Base-by-base conservation (phyloP, 768 basidiomycete species). In the Cystobasidium tubakii region DNA sequence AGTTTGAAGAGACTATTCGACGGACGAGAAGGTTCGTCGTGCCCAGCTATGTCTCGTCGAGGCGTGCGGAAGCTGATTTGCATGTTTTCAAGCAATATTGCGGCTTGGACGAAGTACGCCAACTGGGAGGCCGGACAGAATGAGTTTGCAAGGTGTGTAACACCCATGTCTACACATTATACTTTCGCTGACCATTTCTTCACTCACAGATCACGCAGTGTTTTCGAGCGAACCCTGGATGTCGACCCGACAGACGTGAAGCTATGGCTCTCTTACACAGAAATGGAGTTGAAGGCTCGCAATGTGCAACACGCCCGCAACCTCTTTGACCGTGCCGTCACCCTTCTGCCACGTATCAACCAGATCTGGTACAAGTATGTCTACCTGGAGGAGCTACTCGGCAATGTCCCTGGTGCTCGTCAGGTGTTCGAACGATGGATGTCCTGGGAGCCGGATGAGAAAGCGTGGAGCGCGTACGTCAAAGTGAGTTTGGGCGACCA, bases 301-400 rank as follows among this genome's bases (percentile, higher is more conserved):
- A 98, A 99, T 79, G 91, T 99, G 66, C 90, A 95, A 79, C 96
- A 98, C 77, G 89, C 96, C 0, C 89, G 96, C 64, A 99, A 99
- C 82, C 85, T 98, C 27, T 98, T 91, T 81, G 96, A 99, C 83
- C 88, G 96, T 76, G 92, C 93, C 1, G 93, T 99, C 75, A 99
- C 95, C 4, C 85, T 98, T 0, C 88, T 99, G 29, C 96, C 96
- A 12, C 89, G 96, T 55, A 88, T 99, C 62, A 94, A 99, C 81
- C 90, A 95, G 80, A 85, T 99, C 7, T 98, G 96, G 96, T 98
- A 98, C 86, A 97, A 97, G 81, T 99, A 97, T 72, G 95, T 99
- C 74, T 97, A 96, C 82, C 87, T 99, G 69, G 96, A 99, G 80
- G 96, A 99, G 80, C 86, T 99, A 1, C 86, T 99, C 15, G 90